phyloP scores from a whole-genome alignment of 2,329 filamentous ascomycete species.

The Cryphonectria nitschkei region DNA sequence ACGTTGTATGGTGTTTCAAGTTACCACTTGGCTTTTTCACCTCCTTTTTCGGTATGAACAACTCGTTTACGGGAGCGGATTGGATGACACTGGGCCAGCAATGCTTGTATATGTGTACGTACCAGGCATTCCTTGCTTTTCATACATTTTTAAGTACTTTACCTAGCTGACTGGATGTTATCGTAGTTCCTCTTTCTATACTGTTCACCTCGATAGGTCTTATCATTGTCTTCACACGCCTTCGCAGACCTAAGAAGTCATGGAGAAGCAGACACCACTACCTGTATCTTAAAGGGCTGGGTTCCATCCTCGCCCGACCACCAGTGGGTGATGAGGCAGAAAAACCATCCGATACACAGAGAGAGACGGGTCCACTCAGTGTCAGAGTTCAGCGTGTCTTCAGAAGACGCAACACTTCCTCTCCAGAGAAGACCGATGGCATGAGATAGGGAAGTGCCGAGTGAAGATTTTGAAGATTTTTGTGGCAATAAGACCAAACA shows the following conservation, averaged over 20 bases:
- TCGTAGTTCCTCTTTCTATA: background rate
- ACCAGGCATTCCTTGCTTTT: background rate
- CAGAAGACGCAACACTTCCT: too few relatives aligned
- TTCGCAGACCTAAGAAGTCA: background rate
- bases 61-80: background rate
- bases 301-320: too few relatives aligned
- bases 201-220: background rate
- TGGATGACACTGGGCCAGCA: slow-evolving; percentile 19
- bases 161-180: background rate
- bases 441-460: too few relatives aligned
- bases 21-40: slow-evolving; percentile 24
- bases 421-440: too few relatives aligned
- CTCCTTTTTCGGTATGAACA: slow-evolving; percentile 27
- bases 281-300: too few relatives aligned
- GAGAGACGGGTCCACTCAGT: too few relatives aligned
- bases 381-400: too few relatives aligned
- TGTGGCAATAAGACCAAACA: background rate
- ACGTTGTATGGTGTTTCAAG: background rate
- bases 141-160: background rate
- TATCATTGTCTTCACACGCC: background rate
- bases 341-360: too few relatives aligned
- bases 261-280: background rate
- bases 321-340: too few relatives aligned
- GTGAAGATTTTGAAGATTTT: background rate
- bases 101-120: background rate